Evolutionary conservation across 1,284 basidiomycete species (phyloP), one percentile per base, ranked within the genome.

Genomic region (Melampsora americana): DNA sequence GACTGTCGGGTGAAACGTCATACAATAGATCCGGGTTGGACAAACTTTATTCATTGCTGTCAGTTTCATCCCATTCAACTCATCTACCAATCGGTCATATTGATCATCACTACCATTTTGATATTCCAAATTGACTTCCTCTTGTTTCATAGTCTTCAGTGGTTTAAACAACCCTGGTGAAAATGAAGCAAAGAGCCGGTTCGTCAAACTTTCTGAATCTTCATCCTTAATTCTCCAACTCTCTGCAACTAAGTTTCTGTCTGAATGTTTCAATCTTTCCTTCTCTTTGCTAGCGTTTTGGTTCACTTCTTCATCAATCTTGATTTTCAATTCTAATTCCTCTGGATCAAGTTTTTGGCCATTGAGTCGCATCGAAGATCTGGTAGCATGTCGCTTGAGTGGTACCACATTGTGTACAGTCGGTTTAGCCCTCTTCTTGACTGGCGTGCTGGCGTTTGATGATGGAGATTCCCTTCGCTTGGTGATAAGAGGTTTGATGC

Each of bases 11-110:
- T 74, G 72, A 46, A 74, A 74, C 26, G 50, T 48, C 64, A 67
- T 67, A 23, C 44, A 74, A 50, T 74, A 74, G 28, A 74, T 67
- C n/a, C 72, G 72, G 39, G 39, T 74, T 2, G 72, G 72, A 32
- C 50, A 74, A 23, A 56, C 65, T 60, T 61, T 66, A 26, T 66
- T 66, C 46, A 66, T 14, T 7, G 65, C 12, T 32, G 48, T 39
- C 32, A 74, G 42, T 30, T 53, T 44, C 30, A 74, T 23, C 4
- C 32, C 32, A 18, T 66, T 48, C 32, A 74, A 50, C n/a, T 67
- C 28, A 7, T 20, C 16, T 35, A 32, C 56, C 26, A 74, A 44
- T 44, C 50, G 64, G 39, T 67, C 65, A 50, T 59, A 66, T 32
- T 66, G 44, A 32, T 67, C 42, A 46, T 74, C 65, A 28, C 32